Conservation (phyloP, 345 rosid genomes). For the Acer campestre region DNA sequence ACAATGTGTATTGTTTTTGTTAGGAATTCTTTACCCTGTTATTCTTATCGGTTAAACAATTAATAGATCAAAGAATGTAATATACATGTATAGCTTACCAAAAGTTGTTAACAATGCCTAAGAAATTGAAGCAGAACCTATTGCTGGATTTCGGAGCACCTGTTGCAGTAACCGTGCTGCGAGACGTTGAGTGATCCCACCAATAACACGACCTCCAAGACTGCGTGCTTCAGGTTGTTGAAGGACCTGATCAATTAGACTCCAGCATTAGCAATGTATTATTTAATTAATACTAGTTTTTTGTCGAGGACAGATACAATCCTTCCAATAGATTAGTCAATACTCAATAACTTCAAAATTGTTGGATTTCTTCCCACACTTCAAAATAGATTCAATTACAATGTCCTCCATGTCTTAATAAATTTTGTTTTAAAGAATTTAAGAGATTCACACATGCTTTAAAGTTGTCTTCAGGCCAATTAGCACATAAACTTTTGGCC, state of each 20-base stretch:
- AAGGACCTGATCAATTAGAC: slow-evolving; percentile 56
- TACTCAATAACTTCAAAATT: not conserved
- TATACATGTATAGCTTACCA: slow-evolving; percentile 16
- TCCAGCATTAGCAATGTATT: slow-evolving; percentile 13
- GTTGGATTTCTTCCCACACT: not conserved
- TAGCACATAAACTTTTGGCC: not conserved
- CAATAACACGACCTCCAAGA: slow-evolving; percentile 74
- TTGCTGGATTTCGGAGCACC: slow-evolving; percentile 56
- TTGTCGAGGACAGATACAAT: not conserved
- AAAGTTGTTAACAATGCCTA: slow-evolving; percentile 21
- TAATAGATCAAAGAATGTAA: slow-evolving; percentile 23
- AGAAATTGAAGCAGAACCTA: slow-evolving; percentile 41
- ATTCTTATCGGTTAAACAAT: slow-evolving; percentile 9
- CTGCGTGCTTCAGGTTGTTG: slow-evolving; percentile 85
- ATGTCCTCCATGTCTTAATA: not conserved
- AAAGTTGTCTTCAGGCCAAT: not conserved
- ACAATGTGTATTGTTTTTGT: slow-evolving; percentile 1
- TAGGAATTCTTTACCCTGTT: not conserved
- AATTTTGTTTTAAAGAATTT: not conserved
- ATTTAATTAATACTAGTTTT: not conserved
- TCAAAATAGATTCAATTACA: not conserved
- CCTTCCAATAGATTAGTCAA: not conserved
- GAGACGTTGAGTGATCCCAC: slow-evolving; percentile 84
- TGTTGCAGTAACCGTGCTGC: slow-evolving; percentile 93
- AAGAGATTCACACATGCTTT: not conserved